Conservation (phyloP, 495 filamentous ascomycete species). For the Tuber magnatum region DNA sequence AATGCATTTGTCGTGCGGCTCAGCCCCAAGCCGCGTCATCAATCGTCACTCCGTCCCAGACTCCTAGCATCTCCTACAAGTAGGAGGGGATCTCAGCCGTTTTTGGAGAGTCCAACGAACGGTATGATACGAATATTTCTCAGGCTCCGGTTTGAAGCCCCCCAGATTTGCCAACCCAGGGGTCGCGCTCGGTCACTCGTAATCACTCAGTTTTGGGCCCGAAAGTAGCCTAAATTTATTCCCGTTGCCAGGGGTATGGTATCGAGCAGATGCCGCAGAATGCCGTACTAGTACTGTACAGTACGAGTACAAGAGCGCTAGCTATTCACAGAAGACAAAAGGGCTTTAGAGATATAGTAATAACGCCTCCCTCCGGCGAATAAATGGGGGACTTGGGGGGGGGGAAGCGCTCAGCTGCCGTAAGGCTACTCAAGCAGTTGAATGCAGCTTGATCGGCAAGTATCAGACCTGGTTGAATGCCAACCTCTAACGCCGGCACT, state of each 20-base stretch:
- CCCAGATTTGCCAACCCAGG: neutral
- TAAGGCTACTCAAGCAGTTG: too few relatives aligned
- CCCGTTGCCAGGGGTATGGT: neutral
- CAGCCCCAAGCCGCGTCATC: slow-evolving; percentile 3
- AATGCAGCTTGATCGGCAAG: neutral
- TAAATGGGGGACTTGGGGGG: too few relatives aligned
- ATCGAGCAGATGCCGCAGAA: neutral
- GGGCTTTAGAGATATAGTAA: neutral
- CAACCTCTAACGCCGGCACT: neutral
- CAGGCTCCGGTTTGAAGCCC: neutral
- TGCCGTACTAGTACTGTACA: too few relatives aligned
- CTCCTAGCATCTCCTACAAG: neutral
- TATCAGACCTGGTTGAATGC: neutral
- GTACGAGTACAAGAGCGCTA: neutral
- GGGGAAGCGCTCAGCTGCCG: too few relatives aligned
- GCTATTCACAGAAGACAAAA: neutral
- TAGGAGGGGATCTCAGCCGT: neutral
- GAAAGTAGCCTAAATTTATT: neutral
- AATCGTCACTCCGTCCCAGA: neutral
- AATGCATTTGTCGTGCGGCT: slow-evolving; percentile 27
- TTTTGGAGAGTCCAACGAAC: neutral
- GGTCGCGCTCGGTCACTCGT: neutral
- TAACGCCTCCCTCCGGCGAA: neutral
- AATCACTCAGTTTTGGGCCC: neutral
- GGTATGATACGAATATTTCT: neutral